These are phyloP conservation scores for Isatis lusitanica DNA, from an alignment of 441 rosid genomes.

Conservation along the genomic window DNA sequence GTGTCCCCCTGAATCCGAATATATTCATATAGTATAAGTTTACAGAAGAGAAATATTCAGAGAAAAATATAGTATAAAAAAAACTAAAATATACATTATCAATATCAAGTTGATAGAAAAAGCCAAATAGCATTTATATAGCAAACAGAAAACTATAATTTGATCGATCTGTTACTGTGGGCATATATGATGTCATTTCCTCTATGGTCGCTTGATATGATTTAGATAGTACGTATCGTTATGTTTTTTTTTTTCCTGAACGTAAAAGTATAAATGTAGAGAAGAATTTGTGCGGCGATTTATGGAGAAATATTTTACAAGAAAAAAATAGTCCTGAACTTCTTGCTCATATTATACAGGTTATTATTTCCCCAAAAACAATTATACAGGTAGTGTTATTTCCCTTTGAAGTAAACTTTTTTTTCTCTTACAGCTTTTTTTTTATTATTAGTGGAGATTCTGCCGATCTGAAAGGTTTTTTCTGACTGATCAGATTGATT, in stretches of 20 bases:
- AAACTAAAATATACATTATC: not conserved
- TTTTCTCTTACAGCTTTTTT: not conserved
- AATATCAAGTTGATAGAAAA: constrained; percentile 25
- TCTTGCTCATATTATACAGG: too few species aligned
- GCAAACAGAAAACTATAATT: not conserved
- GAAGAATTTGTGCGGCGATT: not conserved
- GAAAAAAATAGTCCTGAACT: too few species aligned
- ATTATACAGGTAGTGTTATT: not conserved
- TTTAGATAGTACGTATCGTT: constrained; percentile 1
- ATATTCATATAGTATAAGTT: constrained; percentile 7
- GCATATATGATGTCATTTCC: constrained; percentile 17
- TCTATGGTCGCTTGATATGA: constrained; percentile 5
- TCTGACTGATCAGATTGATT: constrained; percentile 2
- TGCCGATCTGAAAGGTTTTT: not conserved
- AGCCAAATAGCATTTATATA: constrained; percentile 22
- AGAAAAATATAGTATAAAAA: not conserved
- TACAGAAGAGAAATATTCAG: not conserved
- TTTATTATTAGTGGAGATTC: not conserved
- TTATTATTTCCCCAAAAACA: too few species aligned
- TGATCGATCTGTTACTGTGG: not conserved
- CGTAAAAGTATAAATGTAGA: not conserved
- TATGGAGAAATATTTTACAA: not conserved
- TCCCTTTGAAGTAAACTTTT: not conserved
- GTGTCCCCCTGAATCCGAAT: constrained; percentile 40
- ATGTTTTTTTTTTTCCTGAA: not conserved